Base-by-base conservation (phyloP, 1,284 basidiomycete species). In the Porogramme epimiltina region DNA sequence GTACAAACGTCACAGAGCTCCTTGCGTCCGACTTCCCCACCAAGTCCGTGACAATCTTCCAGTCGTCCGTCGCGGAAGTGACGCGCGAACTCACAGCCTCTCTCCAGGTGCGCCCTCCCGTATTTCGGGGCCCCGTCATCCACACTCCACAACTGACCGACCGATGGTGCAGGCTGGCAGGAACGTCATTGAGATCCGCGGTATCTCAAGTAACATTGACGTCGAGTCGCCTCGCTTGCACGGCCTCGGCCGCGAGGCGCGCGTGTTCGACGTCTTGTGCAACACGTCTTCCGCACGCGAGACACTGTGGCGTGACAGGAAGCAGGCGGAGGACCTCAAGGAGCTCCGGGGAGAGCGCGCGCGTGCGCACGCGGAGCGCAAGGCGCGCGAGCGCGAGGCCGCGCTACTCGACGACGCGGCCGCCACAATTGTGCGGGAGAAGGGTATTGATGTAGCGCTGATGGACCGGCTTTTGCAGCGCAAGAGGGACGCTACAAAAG, bases 201-300 rank as follows among this genome's bases (percentile, higher is more conserved):
- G 70, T 40, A 70, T 84, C 8, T 69, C 81, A 4, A 73, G 72
- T 55, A 68, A 65, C 26, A 74, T 82, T 45, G 78, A 81, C 55
- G 71, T 70, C 0, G 69, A 80, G 9, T 79, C 79, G 19, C 71
- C 77, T 37, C 71, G 80, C 34, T 73, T 82, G 13, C 75, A 77
- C 41, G 78, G 76, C 3, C 66, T 80, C 15, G 73, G 70, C 19
- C 65, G 53, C 0, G 52, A 72, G 24, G 73, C 75, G 4, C 74
- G 75, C 49, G 67, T 84, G 13, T 73, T 74, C 48, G 79, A 80
- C 62, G 73, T 81, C 22, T 73, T 76, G 6, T 79, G 73, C 62
- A 74, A 70, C 22, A 56, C 58, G 54, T 49, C 45, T 59, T 49
- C 57, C 19, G 52, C 59, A 28, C 16, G 22, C 4, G 37, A 10